phyloP scores from a whole-genome alignment of 1,284 basidiomycete species.

The Mrakiaceae sp. region DNA sequence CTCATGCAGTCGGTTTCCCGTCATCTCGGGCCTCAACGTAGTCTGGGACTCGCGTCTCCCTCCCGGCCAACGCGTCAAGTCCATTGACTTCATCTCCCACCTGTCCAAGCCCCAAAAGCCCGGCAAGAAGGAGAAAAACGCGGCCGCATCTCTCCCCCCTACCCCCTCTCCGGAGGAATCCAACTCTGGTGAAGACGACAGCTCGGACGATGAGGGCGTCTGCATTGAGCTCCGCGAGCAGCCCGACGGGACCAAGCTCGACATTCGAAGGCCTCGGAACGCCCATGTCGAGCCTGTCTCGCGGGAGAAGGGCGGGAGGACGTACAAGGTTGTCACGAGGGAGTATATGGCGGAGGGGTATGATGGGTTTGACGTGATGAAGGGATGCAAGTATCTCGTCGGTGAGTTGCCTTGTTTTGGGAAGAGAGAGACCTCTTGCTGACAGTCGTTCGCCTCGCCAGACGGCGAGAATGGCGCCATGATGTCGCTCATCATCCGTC shows the following conservation, averaged over 20 bases:
- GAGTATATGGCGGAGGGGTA: constrained; percentile 59
- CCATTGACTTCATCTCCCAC: constrained; percentile 48
- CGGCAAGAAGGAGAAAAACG: too few species aligned
- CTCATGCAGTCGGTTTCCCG: constrained; percentile 62
- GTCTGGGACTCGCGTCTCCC: constrained; percentile 66
- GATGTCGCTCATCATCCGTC: constrained; percentile 69
- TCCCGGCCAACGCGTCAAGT: constrained; percentile 58
- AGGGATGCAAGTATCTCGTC: constrained; percentile 56
- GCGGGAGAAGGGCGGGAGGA: constrained; percentile 45
- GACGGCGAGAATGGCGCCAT: constrained; percentile 76
- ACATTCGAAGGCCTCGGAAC: constrained; percentile 22
- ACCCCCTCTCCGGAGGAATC: constrained; percentile 26
- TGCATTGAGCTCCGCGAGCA: constrained; percentile 32
- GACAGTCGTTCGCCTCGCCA: background rate
- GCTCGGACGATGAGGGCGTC: constrained; percentile 27
- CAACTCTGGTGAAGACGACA: background rate
- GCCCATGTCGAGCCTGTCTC: constrained; percentile 43
- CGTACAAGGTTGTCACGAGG: constrained; percentile 64
- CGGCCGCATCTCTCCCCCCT: too few species aligned
- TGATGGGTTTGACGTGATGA: constrained; percentile 57
- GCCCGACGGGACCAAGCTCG: constrained; percentile 27
- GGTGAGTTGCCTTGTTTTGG: background rate
- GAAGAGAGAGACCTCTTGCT: background rate
- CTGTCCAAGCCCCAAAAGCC: background rate
- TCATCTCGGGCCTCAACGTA: constrained; percentile 73